Conservation (phyloP, 176 grass and related monocot genomes). For the Aegilops sharonensis region DNA sequence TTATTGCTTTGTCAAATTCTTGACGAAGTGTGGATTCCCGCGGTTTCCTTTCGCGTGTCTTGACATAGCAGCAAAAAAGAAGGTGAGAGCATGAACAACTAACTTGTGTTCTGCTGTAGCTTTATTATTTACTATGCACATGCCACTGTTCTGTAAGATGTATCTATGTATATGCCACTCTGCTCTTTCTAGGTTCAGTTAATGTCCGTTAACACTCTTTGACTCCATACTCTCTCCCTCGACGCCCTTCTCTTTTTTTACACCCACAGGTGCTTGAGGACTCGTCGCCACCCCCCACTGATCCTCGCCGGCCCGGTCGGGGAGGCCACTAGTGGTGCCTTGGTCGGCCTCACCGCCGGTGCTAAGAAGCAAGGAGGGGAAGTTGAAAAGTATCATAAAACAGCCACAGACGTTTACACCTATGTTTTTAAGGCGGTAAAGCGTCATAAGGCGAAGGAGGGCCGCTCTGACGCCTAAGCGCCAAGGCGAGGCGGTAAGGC, state of each 20-base stretch:
- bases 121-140: background rate
- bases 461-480: too few relatives aligned
- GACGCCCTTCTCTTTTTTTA: too few relatives aligned
- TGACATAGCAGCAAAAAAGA: constrained; percentile 29
- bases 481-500: too few relatives aligned
- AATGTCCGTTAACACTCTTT: background rate
- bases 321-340: background rate
- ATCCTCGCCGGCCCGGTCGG: background rate
- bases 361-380: background rate
- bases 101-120: background rate
- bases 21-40: constrained; percentile 83
- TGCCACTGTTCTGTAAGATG: background rate
- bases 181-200: background rate
- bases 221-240: background rate
- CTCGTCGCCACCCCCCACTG: too few relatives aligned
- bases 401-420: background rate
- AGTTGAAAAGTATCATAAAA: background rate
- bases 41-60: constrained; percentile 77
- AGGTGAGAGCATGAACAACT: constrained; percentile 5
- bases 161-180: background rate
- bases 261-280: too few relatives aligned
- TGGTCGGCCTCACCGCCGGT: background rate
- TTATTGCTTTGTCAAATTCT: constrained; percentile 83
- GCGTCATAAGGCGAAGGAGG: too few relatives aligned
- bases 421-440: too few relatives aligned